These are phyloP conservation scores for Striga hermonthica DNA, from an alignment of 305 asterid species.

Conservation along the genomic window DNA sequence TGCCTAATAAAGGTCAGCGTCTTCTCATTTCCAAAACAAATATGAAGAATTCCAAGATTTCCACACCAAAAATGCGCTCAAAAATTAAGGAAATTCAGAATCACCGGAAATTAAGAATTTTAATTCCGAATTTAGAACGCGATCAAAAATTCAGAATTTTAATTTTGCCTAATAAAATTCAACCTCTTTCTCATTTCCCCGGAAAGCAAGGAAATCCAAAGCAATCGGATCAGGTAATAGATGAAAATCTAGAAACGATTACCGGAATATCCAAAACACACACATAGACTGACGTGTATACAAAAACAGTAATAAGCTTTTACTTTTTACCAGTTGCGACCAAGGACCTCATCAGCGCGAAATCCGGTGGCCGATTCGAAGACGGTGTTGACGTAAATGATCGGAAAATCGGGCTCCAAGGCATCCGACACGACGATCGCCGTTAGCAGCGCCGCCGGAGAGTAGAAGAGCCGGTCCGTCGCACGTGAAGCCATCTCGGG, in stretches of 20 bases:
- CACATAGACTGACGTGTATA: background rate
- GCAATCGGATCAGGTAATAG: background rate
- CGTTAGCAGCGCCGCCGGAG: slow-evolving; percentile 56
- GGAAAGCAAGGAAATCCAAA: slow-evolving; percentile 10
- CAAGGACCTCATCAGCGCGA: slow-evolving; percentile 91
- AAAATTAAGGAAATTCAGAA: too few species aligned
- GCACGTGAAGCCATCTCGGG: slow-evolving; percentile 32
- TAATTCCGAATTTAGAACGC: too few species aligned
- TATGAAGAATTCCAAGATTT: too few species aligned
- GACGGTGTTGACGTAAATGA: slow-evolving; percentile 74
- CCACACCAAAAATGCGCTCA: too few species aligned
- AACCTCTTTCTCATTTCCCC: background rate
- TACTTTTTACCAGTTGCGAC: slow-evolving; percentile 74
- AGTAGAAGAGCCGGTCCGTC: slow-evolving; percentile 42
- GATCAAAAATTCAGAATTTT: too few species aligned
- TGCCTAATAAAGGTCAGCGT: too few species aligned
- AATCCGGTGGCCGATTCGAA: slow-evolving; percentile 85
- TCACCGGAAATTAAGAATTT: too few species aligned
- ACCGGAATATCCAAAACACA: too few species aligned
- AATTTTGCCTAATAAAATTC: background rate
- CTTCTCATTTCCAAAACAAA: too few species aligned
- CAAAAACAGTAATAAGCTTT: slow-evolving; percentile 1
- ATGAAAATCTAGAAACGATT: background rate
- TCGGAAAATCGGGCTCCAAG: slow-evolving; percentile 71
- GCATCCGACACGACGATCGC: slow-evolving; percentile 90